Base-by-base conservation (phyloP, 371 early-diverging fungal species). In the Conidiobolus incongruus region DNA sequence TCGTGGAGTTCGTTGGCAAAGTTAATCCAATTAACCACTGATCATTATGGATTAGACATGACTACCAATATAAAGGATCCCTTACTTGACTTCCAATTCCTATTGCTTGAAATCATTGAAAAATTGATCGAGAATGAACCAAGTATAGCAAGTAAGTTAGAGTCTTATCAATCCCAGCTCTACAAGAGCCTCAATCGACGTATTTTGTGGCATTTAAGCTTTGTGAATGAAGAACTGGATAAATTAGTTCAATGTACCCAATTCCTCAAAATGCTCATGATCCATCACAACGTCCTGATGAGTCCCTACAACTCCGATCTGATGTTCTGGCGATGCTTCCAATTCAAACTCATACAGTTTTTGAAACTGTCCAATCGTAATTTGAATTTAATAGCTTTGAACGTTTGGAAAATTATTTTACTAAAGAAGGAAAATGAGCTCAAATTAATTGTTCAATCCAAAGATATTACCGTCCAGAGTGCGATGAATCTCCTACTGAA, bases 271-370 rank as follows among this genome's bases (percentile, higher is more conserved):
- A 70, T 70, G 47, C 66, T 72, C 34, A 64, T 78, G 16, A 68
- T 72, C 40, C 63, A 75, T 51, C 77, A 81, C 52, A 71, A 71
- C 48, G 59, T 76, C 35, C 63, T 77, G 3, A 48, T 79, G 4
- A 66, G 64, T 45, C 12, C 51, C 5, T 54, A 56, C 19, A 75
- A 75, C 19, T 65, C 52, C 0, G 80, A 82, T 47, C 48, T 59
- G 4, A 72, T 76, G 24, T 78, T 75, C 47, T 59, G 74, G 52
- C 63, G 61, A 46, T 64, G 68, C 45, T 53, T 78, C 34, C 64
- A 71, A 28, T 64, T 74, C 47, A 71, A 78, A 52, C 45, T 82
- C 24, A 77, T 71, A 44, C 51, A 59, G 10, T 69, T 62, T 41
- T 47, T 77, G 23, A 47, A 61, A 2, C 45, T 51, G 15, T 59